Conservation (phyloP, 176 grass and related monocot species). For the Raddia guianensis region DNA sequence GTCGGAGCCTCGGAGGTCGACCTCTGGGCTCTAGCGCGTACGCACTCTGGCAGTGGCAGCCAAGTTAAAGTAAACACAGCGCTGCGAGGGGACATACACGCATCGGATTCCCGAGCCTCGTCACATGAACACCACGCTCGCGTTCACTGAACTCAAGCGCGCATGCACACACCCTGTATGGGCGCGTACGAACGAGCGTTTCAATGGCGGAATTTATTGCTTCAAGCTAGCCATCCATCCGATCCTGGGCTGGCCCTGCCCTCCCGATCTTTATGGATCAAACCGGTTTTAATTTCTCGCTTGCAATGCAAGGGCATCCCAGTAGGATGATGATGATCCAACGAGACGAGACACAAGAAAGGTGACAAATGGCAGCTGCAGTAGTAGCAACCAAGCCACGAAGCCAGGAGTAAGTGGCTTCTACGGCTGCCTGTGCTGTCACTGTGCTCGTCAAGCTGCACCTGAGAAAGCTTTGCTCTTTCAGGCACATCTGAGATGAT, state of each 20-base stretch:
- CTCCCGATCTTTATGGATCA: slow-evolving; percentile 30
- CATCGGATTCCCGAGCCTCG: slow-evolving; percentile 59
- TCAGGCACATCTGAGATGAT: not conserved
- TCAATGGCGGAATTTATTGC: slow-evolving; percentile 42
- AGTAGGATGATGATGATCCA: slow-evolving; percentile 14
- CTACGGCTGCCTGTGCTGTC: slow-evolving; percentile 19
- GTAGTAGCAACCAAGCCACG: not conserved
- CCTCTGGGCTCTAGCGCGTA: not conserved
- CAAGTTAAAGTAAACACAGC: not conserved
- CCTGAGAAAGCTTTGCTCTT: not conserved
- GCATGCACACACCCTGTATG: slow-evolving; percentile 21
- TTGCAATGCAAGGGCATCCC: not conserved
- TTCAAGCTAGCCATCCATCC: slow-evolving; percentile 7
- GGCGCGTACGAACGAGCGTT: slow-evolving; percentile 35
- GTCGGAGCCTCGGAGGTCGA: no score
- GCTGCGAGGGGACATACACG: not conserved
- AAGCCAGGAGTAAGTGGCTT: slow-evolving; percentile 28
- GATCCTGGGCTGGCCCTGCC: not conserved
- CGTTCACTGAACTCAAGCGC: slow-evolving; percentile 41
- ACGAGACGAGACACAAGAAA: not conserved
- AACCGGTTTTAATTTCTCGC: not conserved
- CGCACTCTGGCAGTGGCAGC: not conserved
- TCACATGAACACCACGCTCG: slow-evolving; percentile 43
- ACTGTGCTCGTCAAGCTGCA: slow-evolving; percentile 12
- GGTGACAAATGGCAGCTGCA: not conserved